Evolutionary conservation across 257 asterid species (phyloP).

Genomic region (Gentiana straminea): DNA sequence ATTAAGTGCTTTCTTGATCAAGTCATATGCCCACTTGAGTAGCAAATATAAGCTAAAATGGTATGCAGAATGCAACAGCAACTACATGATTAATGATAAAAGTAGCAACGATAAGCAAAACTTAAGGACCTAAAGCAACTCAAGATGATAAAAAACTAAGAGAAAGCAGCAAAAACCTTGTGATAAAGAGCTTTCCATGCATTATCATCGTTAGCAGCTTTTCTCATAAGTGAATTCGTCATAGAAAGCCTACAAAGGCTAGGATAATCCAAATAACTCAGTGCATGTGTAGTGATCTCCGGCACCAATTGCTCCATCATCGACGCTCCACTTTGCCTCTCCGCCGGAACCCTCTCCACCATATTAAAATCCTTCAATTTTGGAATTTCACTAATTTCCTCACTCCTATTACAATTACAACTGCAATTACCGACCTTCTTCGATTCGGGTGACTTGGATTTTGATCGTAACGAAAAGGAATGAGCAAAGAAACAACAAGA

Average conservation of each 20-base stretch:
- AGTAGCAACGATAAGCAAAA: too few species aligned
- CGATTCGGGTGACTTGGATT: not conserved
- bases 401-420: conserved; percentile 15
- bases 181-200: conserved; percentile 96
- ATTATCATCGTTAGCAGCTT: conserved; percentile 93
- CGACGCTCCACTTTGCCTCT: conserved; percentile 74
- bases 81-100: too few species aligned
- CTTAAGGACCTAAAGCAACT: not conserved
- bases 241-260: conserved; percentile 93
- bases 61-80: too few species aligned
- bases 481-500: conserved; percentile 36
- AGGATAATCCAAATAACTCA: conserved; percentile 89
- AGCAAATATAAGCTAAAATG: too few species aligned
- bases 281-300: conserved; percentile 92
- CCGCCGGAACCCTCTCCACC: conserved; percentile 28
- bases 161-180: conserved; percentile 37
- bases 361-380: conserved; percentile 9
- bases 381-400: conserved; percentile 14
- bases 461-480: conserved; percentile 25
- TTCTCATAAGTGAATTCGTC: conserved; percentile 93
- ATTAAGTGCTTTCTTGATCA: too few species aligned
- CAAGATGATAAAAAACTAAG: not conserved
- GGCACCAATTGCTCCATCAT: conserved; percentile 99
- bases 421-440: conserved; percentile 16
- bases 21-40: too few species aligned